Conservation (phyloP, 2,329 filamentous ascomycete species). For the Calonectria multiphialidica region DNA sequence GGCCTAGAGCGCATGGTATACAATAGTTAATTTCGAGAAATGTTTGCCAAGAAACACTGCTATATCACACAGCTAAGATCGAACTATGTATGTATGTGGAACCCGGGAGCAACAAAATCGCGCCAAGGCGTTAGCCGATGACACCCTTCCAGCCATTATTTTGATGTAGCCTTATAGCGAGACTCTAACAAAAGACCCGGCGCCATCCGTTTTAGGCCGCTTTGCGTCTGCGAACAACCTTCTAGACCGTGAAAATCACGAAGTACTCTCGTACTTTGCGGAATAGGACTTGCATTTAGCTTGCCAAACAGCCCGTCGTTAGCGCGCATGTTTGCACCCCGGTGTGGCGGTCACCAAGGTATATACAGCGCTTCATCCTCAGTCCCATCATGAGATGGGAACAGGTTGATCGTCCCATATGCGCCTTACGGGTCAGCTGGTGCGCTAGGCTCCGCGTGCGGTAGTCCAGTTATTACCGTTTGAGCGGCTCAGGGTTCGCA, state of each 20-base stretch:
- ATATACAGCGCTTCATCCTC: neutral
- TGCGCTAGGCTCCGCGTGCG: neutral
- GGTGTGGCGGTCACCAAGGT: neutral
- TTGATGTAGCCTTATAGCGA: neutral
- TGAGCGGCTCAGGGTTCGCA: conserved; percentile 5
- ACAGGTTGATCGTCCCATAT: neutral
- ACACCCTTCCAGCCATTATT: neutral
- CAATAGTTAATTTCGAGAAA: neutral
- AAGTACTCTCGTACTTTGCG: neutral
- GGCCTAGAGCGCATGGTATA: neutral
- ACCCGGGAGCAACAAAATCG: neutral
- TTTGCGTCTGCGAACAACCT: neutral
- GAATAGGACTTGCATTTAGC: neutral
- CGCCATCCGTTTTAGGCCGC: conserved; percentile 1
- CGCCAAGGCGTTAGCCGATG: conserved; percentile 1
- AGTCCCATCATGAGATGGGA: conserved; percentile 9
- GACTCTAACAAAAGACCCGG: conserved; percentile 8
- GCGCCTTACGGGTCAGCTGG: neutral
- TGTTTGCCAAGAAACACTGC: neutral
- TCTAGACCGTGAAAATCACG: neutral
- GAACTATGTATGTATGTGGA: neutral
- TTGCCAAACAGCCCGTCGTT: neutral
- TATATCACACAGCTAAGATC: neutral
- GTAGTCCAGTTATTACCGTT: conserved; percentile 4
- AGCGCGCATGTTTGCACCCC: neutral